These are phyloP conservation scores for Leucoagaricus sp. DNA, from an alignment of 1,284 basidiomycete genomes.

Conservation along the genomic window DNA sequence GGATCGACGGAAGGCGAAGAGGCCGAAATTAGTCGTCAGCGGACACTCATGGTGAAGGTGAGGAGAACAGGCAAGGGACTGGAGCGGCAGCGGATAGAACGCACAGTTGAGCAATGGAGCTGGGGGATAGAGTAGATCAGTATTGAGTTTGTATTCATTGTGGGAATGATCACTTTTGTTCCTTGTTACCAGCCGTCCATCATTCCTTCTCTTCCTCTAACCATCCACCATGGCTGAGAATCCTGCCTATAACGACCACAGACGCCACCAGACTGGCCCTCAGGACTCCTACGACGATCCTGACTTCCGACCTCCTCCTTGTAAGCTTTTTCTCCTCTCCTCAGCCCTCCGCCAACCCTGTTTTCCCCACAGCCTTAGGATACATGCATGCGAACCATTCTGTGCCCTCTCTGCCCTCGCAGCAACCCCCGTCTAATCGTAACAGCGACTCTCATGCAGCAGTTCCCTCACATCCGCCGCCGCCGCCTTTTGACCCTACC, in stretches of 20 bases:
- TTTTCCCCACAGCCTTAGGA: constrained; percentile 12
- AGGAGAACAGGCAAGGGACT: constrained; percentile 55
- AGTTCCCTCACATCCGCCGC: constrained; percentile 21
- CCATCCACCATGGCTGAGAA: constrained; percentile 4
- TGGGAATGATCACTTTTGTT: constrained; percentile 4
- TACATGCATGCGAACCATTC: constrained; percentile 42
- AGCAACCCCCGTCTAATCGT: constrained; percentile 36
- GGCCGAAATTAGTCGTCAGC: constrained; percentile 47
- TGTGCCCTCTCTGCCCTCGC: constrained; percentile 39
- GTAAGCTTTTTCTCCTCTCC: constrained; percentile 5
- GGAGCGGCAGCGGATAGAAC: constrained; percentile 70
- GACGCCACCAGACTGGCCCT: background rate
- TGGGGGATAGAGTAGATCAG: constrained; percentile 17
- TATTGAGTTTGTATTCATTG: constrained; percentile 5
- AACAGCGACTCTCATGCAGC: constrained; percentile 27
- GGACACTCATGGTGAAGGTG: constrained; percentile 58
- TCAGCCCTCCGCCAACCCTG: background rate
- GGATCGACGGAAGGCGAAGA: constrained; percentile 39
- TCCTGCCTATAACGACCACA: background rate
- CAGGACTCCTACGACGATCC: background rate
- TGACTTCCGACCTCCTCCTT: constrained; percentile 8
- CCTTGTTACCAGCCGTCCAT: background rate
- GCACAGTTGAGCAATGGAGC: constrained; percentile 68
- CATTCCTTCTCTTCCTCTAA: background rate
- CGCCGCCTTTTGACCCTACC: constrained; percentile 40